Base-by-base conservation (phyloP, 768 basidiomycete genomes). In the Piloderma croceum region DNA sequence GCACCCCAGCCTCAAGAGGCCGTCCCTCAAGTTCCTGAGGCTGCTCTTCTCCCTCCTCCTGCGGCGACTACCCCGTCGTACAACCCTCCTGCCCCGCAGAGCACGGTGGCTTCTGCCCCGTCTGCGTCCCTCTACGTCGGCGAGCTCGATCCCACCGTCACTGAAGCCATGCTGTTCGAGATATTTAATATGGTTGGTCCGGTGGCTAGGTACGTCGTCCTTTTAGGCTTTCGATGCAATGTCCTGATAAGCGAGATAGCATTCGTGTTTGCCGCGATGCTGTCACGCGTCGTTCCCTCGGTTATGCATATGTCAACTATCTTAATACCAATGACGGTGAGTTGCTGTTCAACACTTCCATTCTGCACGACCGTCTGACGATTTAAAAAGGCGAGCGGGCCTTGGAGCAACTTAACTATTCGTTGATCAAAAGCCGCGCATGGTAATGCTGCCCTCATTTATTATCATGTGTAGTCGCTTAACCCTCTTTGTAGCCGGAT, bases 151-250 rank as follows among this genome's bases (percentile, higher is more conserved):
- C 83, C 89, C 55, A 86, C 89, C 50, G 96, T 99, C 67, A 90
- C 93, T 25, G 96, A 99, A 74, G 94, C 96, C 43, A 97, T 97
- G 91, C 79, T 99, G 40, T 99, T 98, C 61, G 96, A 99, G 74
- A 98, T 99, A 64, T 99, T 99, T 76, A 96, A 96, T 65, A 94
- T 98, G 90, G 91, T 98, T 67, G 96, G 96, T 38, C 96, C 94
- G 36, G 96, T 99, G 50, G 92, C 92, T 33, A 93, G 90, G 91
- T 90, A 49, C 48, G 82, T 65, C 24, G 34, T 46, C 37, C 25
- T 20, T 6, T 12, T 36, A 3, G 34, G 39, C 38, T 45, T 17
- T 41, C 17, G 24, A 21, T 45, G 2, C 6, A 18, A 32, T 29
- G 27, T 9, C 9, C 27, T 9, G 27, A 29, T 29, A 24, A 35